Percentiles rank a stretch among this genome's conserved stretches.
phyloP scores from a whole-genome alignment of 257 asterid species.

The Nicotiana obtusifolia region DNA sequence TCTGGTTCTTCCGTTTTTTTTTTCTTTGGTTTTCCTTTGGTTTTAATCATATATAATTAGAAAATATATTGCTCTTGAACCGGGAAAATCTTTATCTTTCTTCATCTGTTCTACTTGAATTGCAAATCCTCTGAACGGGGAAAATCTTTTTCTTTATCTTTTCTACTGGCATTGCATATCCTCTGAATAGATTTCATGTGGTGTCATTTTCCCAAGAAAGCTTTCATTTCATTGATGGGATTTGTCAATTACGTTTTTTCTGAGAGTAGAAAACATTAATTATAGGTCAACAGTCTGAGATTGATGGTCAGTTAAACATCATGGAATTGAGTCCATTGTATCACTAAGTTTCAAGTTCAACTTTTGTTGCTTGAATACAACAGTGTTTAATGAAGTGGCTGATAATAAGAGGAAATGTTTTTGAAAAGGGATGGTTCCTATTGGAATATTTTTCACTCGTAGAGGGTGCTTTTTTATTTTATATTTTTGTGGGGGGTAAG shows the following conservation, averaged over 20 bases:
- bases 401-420: background rate
- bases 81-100: background rate
- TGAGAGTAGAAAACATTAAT: background rate
- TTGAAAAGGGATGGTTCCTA: background rate
- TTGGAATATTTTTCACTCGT: background rate
- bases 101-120: background rate
- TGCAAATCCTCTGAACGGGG: background rate
- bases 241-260: background rate
- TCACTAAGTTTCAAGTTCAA: background rate
- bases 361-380: background rate
- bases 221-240: background rate
- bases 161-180: background rate
- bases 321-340: background rate
- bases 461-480: background rate
- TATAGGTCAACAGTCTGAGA: background rate
- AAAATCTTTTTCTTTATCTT: background rate
- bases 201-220: slow-evolving; percentile 4
- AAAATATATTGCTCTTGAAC: background rate
- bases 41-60: background rate
- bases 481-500: background rate
- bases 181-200: background rate
- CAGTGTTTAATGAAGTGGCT: background rate
- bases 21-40: background rate
- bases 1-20: background rate
- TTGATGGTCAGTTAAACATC: background rate